Conservation (phyloP, 2,329 filamentous ascomycete species). For the Pseudofabraea citricarpa region DNA sequence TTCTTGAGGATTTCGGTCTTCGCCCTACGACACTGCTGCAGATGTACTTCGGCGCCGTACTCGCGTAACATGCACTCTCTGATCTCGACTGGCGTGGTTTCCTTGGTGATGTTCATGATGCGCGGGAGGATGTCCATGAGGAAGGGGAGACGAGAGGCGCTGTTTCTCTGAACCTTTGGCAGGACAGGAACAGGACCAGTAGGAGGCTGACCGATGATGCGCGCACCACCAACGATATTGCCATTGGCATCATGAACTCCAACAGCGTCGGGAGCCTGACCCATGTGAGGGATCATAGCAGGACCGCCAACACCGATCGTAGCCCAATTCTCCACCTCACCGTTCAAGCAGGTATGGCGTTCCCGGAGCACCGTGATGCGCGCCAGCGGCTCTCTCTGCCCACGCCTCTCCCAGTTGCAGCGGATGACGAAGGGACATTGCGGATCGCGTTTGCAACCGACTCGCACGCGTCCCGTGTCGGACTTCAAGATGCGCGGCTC, state of each 20-base stretch:
- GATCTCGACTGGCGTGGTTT: constrained; percentile 56
- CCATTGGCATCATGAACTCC: constrained; percentile 24
- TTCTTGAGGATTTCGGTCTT: constrained; percentile 29
- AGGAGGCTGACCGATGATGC: constrained; percentile 19
- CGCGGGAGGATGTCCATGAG: constrained; percentile 55
- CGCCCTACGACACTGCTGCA: constrained; percentile 27
- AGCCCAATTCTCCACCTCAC: constrained; percentile 1
- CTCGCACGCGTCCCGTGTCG: constrained; percentile 27
- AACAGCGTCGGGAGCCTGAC: constrained; percentile 13
- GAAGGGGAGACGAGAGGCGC: constrained; percentile 40
- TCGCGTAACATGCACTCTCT: constrained; percentile 46
- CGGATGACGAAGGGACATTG: constrained; percentile 28
- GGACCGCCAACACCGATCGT: constrained; percentile 2
- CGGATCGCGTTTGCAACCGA: constrained; percentile 27
- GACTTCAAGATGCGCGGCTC: constrained; percentile 28
- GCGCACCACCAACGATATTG: constrained; percentile 24
- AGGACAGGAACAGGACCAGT: constrained; percentile 18
- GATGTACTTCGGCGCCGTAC: constrained; percentile 26
- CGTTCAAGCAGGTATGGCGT: constrained; percentile 27
- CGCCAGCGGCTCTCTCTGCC: constrained; percentile 22
- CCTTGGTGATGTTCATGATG: constrained; percentile 51
- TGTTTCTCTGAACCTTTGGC: constrained; percentile 28
- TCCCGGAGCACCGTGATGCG: constrained; percentile 26
- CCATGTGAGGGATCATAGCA: constrained; percentile 7
- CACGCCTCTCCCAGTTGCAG: constrained; percentile 29